A percentile compares a stretch with the other conserved stretches of the same genome.
Conservation (phyloP, 2,329 filamentous ascomycete species). For the Diaporthe batatas region DNA sequence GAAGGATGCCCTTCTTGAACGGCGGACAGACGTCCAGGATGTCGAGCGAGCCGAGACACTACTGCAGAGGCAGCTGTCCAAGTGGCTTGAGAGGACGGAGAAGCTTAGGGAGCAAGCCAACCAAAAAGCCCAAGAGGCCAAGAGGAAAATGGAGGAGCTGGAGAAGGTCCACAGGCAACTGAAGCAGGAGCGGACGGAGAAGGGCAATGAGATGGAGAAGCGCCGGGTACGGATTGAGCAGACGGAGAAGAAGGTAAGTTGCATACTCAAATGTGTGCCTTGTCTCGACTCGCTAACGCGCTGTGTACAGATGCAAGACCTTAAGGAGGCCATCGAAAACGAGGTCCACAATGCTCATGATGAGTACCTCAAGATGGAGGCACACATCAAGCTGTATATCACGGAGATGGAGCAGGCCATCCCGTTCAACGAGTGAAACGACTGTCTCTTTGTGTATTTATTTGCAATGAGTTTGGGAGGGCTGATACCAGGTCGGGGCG, state of each 20-base stretch:
- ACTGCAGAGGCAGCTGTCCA: constrained; percentile 84
- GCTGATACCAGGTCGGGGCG: constrained; percentile 42
- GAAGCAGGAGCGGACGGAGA: constrained; percentile 86
- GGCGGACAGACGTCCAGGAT: constrained; percentile 89
- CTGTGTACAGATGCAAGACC: constrained; percentile 83
- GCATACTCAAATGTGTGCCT: constrained; percentile 20
- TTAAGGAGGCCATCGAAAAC: constrained; percentile 97
- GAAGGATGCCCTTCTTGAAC: constrained; percentile 87
- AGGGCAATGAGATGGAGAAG: constrained; percentile 92
- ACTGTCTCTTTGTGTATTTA: constrained; percentile 44
- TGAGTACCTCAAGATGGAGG: constrained; percentile 97
- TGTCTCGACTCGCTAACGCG: constrained; percentile 45
- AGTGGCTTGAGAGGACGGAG: constrained; percentile 89
- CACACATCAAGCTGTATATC: constrained; percentile 97
- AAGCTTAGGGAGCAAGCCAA: constrained; percentile 84
- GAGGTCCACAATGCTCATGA: constrained; percentile 92
- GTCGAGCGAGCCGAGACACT: constrained; percentile 90
- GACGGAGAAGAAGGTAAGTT: constrained; percentile 93
- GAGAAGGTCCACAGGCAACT: constrained; percentile 83
- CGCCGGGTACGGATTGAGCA: constrained; percentile 95
- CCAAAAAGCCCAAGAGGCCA: constrained; percentile 84
- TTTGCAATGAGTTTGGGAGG: constrained; percentile 45
- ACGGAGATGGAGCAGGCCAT: constrained; percentile 98
- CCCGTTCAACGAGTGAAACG: constrained; percentile 45
- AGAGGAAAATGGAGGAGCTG: constrained; percentile 91